Evolutionary conservation across 208 protist genomes (phyloP), one percentile per base, ranked within the genome.

Genomic region (Leishmania turanica): DNA sequence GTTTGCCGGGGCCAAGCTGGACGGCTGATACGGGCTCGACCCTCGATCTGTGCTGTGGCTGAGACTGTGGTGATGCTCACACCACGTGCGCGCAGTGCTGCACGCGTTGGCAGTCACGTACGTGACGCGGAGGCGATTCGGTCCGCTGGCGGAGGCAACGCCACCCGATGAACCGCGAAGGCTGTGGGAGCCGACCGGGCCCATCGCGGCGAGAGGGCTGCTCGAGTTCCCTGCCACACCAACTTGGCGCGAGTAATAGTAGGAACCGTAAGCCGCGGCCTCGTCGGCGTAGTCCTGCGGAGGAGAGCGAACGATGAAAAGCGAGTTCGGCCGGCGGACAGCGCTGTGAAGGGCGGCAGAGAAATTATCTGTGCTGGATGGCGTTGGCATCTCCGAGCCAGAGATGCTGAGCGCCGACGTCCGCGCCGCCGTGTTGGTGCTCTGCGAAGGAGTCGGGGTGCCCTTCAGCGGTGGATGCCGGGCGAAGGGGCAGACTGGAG

Each of bases 311-410:
- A 84, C 24, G 31, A 84, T 74, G 21, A 84, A 54, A 3, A 84
- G 65, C 1, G 80, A 84, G 75, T 79, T 79, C 15, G 65, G 80
- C 5, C 72, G 80, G n/a, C 65, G 68, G 53, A 70, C 53, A 37
- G 24, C 56, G 80, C 80, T 60, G 40, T 54, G 75, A 1, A 75
- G 13, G 9, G 11, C 45, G 31, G 62, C 42, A 68, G 56, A 66
- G 19, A 45, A 58, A 31, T 81, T 45, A 0, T 69, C 79, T 13
- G 60, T 47, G 84, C 77, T 87, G 37, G 78, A 51, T 49, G 84
- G 84, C 24, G 84, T 87, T 17, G 76, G 79, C 21, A 81, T 40
- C 47, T 84, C 84, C 0, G 84, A 87, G 71, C 65, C 64, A 1
- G 84, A 79, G 40, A 87, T 72, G 34, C 84, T 79, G n/a, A 72